Evolutionary conservation across 78 protist species (phyloP).

Genomic region (Dictyostelium discoideum): dicty_2.7 NC_007090.3:1106501-1107000

Average conservation of each 20-base stretch:
- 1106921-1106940: too few species aligned
- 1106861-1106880: neutral
- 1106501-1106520: slow-evolving; percentile 31
- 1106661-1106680: slow-evolving; percentile 45
- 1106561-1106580: neutral
- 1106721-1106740: neutral
- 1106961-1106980: too few species aligned
- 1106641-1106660: neutral
- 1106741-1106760: slow-evolving; percentile 5
- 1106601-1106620: neutral
- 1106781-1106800: neutral
- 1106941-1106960: too few species aligned
- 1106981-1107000: too few species aligned
- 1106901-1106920: too few species aligned
- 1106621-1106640: slow-evolving; percentile 11
- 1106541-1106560: neutral
- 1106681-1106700: neutral
- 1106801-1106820: neutral
- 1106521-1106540: neutral
- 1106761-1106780: neutral
- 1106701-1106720: neutral
- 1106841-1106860: neutral
- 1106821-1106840: neutral
- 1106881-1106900: neutral
- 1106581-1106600: neutral